Evolutionary conservation across 1,139 yeast species (phyloP).

Genomic region (Yamadazyma membranifaciens): DNA sequence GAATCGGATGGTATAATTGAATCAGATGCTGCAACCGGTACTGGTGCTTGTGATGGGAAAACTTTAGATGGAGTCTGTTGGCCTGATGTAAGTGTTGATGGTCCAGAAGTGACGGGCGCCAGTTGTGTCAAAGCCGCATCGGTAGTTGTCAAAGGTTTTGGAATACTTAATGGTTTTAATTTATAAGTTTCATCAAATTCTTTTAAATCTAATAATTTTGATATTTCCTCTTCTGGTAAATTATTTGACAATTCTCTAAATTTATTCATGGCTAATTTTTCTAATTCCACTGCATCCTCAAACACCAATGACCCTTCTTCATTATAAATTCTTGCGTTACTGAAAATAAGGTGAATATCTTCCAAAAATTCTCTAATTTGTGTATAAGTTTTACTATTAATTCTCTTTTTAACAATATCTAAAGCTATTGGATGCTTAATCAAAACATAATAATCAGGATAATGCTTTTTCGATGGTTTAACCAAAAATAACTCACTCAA

Average conservation of each 20-base stretch:
- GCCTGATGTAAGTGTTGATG: neutral
- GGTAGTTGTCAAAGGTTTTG: constrained; percentile 4
- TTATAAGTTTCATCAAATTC: constrained; percentile 49
- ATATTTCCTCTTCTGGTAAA: constrained; percentile 25
- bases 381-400: constrained; percentile 52
- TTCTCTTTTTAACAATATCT: constrained; percentile 61
- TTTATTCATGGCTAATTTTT: constrained; percentile 42
- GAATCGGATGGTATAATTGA: constrained; percentile 1
- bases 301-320: constrained; percentile 86
- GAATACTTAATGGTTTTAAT: constrained; percentile 33
- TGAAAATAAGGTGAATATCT: constrained; percentile 75
- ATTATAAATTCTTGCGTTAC: constrained; percentile 83
- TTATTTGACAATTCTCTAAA: constrained; percentile 27
- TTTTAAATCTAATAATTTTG: constrained; percentile 40
- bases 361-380: constrained; percentile 60
- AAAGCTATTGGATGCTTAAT: constrained; percentile 82
- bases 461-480: constrained; percentile 67
- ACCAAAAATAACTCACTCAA: constrained; percentile 63
- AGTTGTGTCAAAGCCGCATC: neutral
- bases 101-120: neutral
- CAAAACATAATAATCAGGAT: constrained; percentile 84
- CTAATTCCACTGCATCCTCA: constrained; percentile 71
- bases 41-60: neutral
- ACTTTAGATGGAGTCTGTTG: neutral
- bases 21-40: neutral